Base-by-base conservation (phyloP, 805 yeast genomes). In the Candida arabinofermentans region DNA sequence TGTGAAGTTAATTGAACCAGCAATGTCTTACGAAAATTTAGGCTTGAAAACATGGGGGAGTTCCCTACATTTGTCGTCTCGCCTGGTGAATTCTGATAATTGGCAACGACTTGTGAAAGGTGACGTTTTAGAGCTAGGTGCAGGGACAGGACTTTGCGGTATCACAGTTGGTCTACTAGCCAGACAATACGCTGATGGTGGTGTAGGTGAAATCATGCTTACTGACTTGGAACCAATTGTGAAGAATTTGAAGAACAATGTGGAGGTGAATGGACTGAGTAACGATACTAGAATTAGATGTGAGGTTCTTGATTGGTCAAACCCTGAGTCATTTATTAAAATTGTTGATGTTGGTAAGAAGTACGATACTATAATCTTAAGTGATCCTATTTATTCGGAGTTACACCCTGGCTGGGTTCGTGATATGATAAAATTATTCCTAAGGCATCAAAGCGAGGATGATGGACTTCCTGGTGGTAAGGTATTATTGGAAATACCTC, bases 11-110 rank as follows among this genome's bases (percentile, higher is more conserved):
- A 71, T 72, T 43, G 99, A 91, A 55, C 98, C 98, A 0, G 79
- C 95, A 0, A 66, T 91, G 46, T 86, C 96, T 0, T 76, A 79
- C 29, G 99, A 93, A 61, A 85, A 83, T 47, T 65, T 93, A 18
- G 99, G 99, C 0, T 70, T 88, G 59, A 88, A 91, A 48, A 91
- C 99, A 0, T 91, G 99, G 99, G 99, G 98, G 0, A 85, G 97
- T 0, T 79, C 97, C 0, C 64, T 85, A 21, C 72, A 87, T 5
- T 64, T 93, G 19, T 74, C 93, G 3, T 66, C 72, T 26, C 62
- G 84, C 21, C 58, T 87, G 3, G 59, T 72, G 5, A 50, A 58
- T 22, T 32, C 19, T 2, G 54, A 57, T 8, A 32, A 48, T n/a
- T 37, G 46, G 2, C 21, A 36, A 8, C 27, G 39, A 2, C 30